Percentiles rank a stretch among this genome's conserved stretches.
These are phyloP conservation scores for Aureobasidium pullulans DNA, from an alignment of 2,329 filamentous ascomycete genomes.

Conservation along the genomic window DNA sequence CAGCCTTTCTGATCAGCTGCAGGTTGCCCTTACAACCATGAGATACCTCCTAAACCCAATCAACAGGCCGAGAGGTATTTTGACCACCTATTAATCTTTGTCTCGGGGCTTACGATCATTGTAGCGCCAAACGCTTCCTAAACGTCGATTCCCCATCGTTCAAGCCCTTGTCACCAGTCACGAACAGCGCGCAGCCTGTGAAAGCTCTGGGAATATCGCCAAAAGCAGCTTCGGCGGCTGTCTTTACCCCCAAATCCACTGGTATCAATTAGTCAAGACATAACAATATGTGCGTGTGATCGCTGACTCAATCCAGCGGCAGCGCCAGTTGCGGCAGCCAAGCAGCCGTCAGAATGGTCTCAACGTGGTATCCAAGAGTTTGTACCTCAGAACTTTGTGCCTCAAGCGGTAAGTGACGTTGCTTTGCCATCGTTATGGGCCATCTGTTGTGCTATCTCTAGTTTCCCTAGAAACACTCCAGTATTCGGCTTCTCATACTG, in stretches of 20 bases:
- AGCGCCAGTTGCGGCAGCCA: slow-evolving; percentile 38
- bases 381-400: slow-evolving; percentile 49
- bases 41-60: slow-evolving; percentile 55
- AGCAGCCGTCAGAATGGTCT: slow-evolving; percentile 43
- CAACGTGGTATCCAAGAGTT: slow-evolving; percentile 44
- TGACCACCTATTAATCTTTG: not conserved
- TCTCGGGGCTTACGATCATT: not conserved
- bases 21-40: slow-evolving; percentile 82
- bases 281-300: not conserved
- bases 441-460: not conserved
- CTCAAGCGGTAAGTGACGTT: slow-evolving; percentile 27
- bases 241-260: slow-evolving; percentile 64
- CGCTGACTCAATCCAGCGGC: slow-evolving; percentile 28
- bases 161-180: slow-evolving; percentile 57
- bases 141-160: slow-evolving; percentile 97
- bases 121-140: slow-evolving; percentile 33
- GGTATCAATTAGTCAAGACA: slow-evolving; percentile 19
- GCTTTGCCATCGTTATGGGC: not conserved
- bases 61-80: slow-evolving; percentile 47
- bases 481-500: not conserved
- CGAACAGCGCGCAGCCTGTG: slow-evolving; percentile 39
- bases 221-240: slow-evolving; percentile 80
- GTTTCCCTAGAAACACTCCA: not conserved
- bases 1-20: slow-evolving; percentile 16
- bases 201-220: slow-evolving; percentile 78